These are phyloP conservation scores for Euphorbia celastroides DNA, from an alignment of 441 rosid species.

Conservation along the genomic window DNA sequence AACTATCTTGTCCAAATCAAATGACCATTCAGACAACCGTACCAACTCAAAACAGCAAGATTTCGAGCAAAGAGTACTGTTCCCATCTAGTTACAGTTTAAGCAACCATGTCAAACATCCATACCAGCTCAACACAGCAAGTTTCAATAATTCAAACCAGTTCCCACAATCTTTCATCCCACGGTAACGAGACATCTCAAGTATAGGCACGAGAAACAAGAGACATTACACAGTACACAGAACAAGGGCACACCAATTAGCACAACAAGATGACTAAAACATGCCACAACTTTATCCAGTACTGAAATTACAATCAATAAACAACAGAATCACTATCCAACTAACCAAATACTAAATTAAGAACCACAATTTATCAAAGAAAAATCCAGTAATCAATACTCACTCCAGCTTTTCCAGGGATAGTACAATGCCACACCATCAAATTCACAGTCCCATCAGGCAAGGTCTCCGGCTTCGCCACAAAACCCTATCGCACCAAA, in stretches of 20 bases:
- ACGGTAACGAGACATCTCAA: no score
- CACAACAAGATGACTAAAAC: neutral
- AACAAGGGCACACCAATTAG: neutral
- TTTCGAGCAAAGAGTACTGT: neutral
- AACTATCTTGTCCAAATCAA: no score
- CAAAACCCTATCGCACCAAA: conserved; percentile 63
- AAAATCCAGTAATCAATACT: conserved; percentile 19
- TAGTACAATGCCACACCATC: conserved; percentile 97
- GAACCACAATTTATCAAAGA: neutral
- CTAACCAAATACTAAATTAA: neutral
- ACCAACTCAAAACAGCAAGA: no score
- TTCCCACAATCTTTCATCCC: no score
- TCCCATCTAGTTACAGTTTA: neutral
- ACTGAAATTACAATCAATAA: neutral
- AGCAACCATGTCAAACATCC: neutral
- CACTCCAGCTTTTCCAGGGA: conserved; percentile 97
- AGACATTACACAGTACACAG: neutral
- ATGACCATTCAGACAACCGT: no score
- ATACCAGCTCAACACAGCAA: neutral
- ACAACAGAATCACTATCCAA: neutral
- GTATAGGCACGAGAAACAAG: neutral
- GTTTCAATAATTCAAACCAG: neutral
- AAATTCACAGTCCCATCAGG: conserved; percentile 80
- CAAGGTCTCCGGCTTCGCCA: conserved; percentile 84
- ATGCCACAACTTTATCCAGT: neutral